Evolutionary conservation across 2,329 filamentous ascomycete genomes (phyloP), one percentile per base, ranked within the genome.

Genomic region (Davidsoniella neocaledoniae): DNA sequence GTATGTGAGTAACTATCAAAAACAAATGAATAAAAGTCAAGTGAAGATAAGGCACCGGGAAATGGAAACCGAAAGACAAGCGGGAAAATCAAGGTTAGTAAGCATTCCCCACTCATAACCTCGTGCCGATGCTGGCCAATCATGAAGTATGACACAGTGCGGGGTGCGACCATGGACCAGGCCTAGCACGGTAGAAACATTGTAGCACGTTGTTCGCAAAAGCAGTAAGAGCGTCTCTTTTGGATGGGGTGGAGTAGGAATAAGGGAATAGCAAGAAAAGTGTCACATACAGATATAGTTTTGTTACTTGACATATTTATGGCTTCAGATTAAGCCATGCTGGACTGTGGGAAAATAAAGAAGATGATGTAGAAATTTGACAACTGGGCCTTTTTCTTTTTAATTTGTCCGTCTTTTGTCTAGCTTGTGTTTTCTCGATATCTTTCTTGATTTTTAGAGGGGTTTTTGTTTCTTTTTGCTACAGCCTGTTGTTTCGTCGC

Each of bases 31-130:
- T 2, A 19, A 19, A 19, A 19, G 17, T 19, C 17, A 19, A 19
- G 17, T 19, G 17, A 19, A 19, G 17, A 19, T 2, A 19, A 19
- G 17, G 17, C 17, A 19, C 17, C 17, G 17, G 17, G 2, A 19
- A 2, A 19, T 19, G 17, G 17, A 19, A 19, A 19, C 17, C 17
- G 17, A 19, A 19, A 19, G 17, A 2, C 17, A 19, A 2, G 17
- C 17, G 17, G 17, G 2, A 19, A 21, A 21, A 5, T 21, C 21
- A 21, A 21, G 3, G 21, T 48, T 52, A 44, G 40, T 48, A 40
- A 52, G 40, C 40, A 16, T 5, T n/a, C 43, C 46, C 43, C 50
- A 52, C 50, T 52, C 46, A 48, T 26, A 43, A 52, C 50, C 46
- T 52, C 42, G 46, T 52, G 50, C 46, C 42, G 19, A 41, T 9